Evolutionary conservation across 2,329 filamentous ascomycete genomes (phyloP), one percentile per base, ranked within the genome.

Genomic region (Emmonsiellopsis sp.): DNA sequence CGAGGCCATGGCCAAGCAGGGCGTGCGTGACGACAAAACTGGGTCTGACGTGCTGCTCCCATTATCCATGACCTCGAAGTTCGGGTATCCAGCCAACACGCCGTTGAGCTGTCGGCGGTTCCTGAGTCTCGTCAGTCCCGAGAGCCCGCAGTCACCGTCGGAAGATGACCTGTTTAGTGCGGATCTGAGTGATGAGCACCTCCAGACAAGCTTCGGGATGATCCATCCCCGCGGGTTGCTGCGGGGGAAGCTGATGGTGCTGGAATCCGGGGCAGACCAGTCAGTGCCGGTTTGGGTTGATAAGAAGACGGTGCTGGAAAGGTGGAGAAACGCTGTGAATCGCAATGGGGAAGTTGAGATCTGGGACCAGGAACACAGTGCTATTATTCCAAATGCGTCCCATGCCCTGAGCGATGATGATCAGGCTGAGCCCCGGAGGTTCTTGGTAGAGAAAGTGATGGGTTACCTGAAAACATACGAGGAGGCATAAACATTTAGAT

Each of bases 161-260:
- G 85, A 87, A 55, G 91, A 96, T 66, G 91, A 95, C 65, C 89
- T 87, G 64, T 95, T 95, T 71, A 90, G 86, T 13, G 84, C 82
- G 2, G 87, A 93, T 64, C 71, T 93, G n/a, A 67, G 73, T 0
- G 78, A 81, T 41, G 74, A 79, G 34, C 73, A 76, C n/a, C 72
- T 90, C 5, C 63, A 68, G 26, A 66, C 65, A 10, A 85, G 84
- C 13, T 95, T 92, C 78, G 79, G 83, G 2, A 72, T 62, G 56
- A 67, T 77, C 35, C 60, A 63, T 1, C 48, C 63, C 16, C 59
- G 64, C 13, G 71, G 70, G 0, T 50, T 75, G 16, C 45, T 76
- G 52, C 64, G 61, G 53, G 63, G 63, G 4, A 71, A 65, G 50
- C 51, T 75, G 53, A 62, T 77, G 59, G 69, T 73, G 7, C 58